Conservation (phyloP, 1,284 basidiomycete genomes). For the Phylloporus sp. region DNA sequence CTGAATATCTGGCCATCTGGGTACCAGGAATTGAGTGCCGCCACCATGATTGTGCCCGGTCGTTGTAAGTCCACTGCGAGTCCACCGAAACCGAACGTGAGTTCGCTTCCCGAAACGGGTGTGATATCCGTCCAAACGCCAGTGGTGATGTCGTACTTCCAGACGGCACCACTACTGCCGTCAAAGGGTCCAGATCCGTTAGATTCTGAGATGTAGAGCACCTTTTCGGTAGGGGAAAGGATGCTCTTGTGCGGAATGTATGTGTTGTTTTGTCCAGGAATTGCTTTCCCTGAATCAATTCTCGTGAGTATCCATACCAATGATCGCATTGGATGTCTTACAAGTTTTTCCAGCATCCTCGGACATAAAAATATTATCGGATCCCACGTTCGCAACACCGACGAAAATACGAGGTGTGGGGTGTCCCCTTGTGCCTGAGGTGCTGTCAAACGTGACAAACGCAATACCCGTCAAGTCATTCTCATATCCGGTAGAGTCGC, state of each 20-base stretch:
- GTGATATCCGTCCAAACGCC: slow-evolving; percentile 65
- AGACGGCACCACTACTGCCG: slow-evolving; percentile 56
- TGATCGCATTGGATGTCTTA: slow-evolving; percentile 34
- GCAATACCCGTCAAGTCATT: slow-evolving; percentile 62
- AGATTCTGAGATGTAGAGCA: slow-evolving; percentile 65
- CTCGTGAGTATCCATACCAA: background rate
- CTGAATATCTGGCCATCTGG: slow-evolving; percentile 73
- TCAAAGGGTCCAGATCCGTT: slow-evolving; percentile 63
- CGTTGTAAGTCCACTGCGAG: slow-evolving; percentile 65
- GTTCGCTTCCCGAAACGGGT: slow-evolving; percentile 50
- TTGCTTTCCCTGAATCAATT: slow-evolving; percentile 54
- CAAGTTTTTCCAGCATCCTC: slow-evolving; percentile 65
- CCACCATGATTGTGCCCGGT: slow-evolving; percentile 73
- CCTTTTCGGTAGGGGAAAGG: slow-evolving; percentile 61
- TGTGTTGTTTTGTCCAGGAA: slow-evolving; percentile 64
- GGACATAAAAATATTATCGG: slow-evolving; percentile 63
- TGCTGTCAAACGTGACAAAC: slow-evolving; percentile 73
- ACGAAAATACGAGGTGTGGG: slow-evolving; percentile 73
- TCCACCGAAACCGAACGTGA: slow-evolving; percentile 64
- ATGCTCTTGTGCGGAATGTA: slow-evolving; percentile 73
- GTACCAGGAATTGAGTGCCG: slow-evolving; percentile 67
- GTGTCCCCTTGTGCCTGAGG: slow-evolving; percentile 58
- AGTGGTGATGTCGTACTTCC: slow-evolving; percentile 61
- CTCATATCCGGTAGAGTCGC: slow-evolving; percentile 55
- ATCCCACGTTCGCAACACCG: slow-evolving; percentile 65